Conservation (phyloP, 768 basidiomycete genomes). For the Tulasnella sp. region DNA sequence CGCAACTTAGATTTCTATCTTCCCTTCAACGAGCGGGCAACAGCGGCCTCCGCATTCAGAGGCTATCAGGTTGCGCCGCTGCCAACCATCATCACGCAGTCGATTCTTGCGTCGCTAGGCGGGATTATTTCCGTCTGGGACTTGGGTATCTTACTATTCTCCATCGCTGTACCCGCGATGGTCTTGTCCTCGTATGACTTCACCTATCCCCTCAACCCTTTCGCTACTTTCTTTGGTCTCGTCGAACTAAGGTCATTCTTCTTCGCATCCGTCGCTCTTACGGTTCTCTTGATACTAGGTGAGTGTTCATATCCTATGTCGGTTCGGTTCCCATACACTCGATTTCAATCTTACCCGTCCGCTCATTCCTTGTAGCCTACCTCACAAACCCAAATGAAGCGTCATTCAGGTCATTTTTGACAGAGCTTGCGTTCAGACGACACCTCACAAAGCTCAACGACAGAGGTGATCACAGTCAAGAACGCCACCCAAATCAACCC, state of each 20-base stretch:
- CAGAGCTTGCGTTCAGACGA: slow-evolving; percentile 93
- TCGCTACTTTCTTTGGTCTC: neutral
- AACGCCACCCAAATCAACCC: slow-evolving; percentile 18
- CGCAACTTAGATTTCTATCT: too few species aligned
- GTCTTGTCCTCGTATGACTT: neutral
- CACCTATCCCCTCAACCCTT: neutral
- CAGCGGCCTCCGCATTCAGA: too few species aligned
- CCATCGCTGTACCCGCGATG: too few species aligned
- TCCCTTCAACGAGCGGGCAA: too few species aligned
- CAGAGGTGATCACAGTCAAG: slow-evolving; percentile 27
- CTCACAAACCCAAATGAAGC: slow-evolving; percentile 89
- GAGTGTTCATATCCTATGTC: slow-evolving; percentile 24
- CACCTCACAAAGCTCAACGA: slow-evolving; percentile 81
- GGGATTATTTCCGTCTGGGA: too few species aligned
- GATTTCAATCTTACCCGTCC: slow-evolving; percentile 17
- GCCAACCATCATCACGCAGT: too few species aligned
- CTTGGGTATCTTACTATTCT: too few species aligned
- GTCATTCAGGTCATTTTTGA: slow-evolving; percentile 88
- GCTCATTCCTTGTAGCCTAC: slow-evolving; percentile 46
- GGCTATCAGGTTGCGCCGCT: too few species aligned
- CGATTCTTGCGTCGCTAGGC: too few species aligned
- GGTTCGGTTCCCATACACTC: slow-evolving; percentile 7
- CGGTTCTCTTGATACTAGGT: slow-evolving; percentile 64
- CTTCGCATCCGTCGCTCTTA: slow-evolving; percentile 52
- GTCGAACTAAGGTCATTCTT: slow-evolving; percentile 38